phyloP scores from a whole-genome alignment of 352 stramenopile genomes.

The Globisporangium canariense region DNA sequence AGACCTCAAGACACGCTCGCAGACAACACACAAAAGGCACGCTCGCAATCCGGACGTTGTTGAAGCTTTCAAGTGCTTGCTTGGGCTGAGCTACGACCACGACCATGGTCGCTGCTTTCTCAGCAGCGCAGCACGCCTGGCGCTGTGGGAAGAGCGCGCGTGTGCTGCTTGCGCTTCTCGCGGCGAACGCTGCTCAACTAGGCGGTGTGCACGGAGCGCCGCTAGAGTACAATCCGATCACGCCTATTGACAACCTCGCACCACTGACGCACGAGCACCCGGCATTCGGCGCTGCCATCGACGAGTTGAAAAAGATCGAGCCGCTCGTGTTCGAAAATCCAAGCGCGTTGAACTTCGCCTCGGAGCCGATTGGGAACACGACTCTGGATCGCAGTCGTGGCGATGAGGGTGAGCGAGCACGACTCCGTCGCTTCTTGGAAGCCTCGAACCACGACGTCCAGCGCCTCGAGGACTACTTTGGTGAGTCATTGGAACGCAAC shows the following conservation, averaged over 20 bases:
- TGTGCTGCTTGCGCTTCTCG: background rate
- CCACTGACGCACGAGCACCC: background rate
- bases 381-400: background rate
- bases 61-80: background rate
- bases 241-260: background rate
- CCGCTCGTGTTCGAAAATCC: background rate
- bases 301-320: background rate
- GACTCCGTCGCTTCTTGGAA: background rate
- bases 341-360: background rate
- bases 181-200: background rate
- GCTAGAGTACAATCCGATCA: slow-evolving; percentile 1
- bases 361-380: background rate
- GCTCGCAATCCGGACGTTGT: background rate
- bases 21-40: background rate
- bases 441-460: background rate
- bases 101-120: background rate
- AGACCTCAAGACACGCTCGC: background rate
- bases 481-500: background rate
- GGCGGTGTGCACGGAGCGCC: background rate
- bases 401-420: background rate
- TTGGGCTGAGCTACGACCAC: background rate
- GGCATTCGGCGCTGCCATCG: background rate
- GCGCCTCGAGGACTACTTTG: background rate
- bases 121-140: background rate
- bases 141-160: background rate